A percentile compares a stretch with the other conserved stretches of the same genome.
phyloP scores from a whole-genome alignment of 805 yeast genomes.

The Yarrowia sp. region DNA sequence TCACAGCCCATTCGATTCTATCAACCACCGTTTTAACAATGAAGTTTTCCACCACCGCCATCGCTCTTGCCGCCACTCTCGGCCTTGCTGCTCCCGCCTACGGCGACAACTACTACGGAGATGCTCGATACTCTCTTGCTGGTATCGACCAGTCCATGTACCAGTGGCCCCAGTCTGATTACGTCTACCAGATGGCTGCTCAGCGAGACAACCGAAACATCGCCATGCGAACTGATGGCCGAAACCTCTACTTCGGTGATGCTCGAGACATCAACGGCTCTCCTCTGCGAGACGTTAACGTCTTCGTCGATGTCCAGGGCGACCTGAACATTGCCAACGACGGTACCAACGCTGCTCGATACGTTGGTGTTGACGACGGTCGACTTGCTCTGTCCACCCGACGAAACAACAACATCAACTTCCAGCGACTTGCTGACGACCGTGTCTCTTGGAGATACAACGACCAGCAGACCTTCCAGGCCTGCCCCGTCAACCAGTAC shows the following conservation, averaged over 20 bases:
- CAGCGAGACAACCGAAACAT: conserved; percentile 26
- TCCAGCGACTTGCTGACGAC: conserved; percentile 10
- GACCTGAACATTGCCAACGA: conserved; percentile 10
- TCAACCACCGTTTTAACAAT: conserved; percentile 5
- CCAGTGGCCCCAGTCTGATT: conserved; percentile 33
- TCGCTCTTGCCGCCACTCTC: conserved; percentile 11
- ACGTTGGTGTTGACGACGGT: conserved; percentile 22
- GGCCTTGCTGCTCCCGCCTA: conserved; percentile 19
- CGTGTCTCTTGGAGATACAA: conserved; percentile 26
- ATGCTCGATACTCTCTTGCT: conserved; percentile 3
- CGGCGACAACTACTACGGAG: conserved; percentile 11
- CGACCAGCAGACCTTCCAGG: conserved; percentile 23
- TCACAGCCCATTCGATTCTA: conserved; percentile 11
- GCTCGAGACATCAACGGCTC: conserved; percentile 19
- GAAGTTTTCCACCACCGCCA: conserved; percentile 19
- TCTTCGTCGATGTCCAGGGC: conserved; percentile 13
- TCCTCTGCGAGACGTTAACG: conserved; percentile 17
- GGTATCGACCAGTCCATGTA: conserved; percentile 8
- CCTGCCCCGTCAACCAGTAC: conserved; percentile 27
- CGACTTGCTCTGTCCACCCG: conserved; percentile 12
- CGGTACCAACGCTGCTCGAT: conserved; percentile 8
- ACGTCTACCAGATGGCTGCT: conserved; percentile 21
- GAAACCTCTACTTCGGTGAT: conserved; percentile 23
- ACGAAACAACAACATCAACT: conserved; percentile 18
- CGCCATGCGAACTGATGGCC: conserved; percentile 23